Conservation (phyloP, 2,329 filamentous ascomycete species). For the Diaporthe nobilis region DNA sequence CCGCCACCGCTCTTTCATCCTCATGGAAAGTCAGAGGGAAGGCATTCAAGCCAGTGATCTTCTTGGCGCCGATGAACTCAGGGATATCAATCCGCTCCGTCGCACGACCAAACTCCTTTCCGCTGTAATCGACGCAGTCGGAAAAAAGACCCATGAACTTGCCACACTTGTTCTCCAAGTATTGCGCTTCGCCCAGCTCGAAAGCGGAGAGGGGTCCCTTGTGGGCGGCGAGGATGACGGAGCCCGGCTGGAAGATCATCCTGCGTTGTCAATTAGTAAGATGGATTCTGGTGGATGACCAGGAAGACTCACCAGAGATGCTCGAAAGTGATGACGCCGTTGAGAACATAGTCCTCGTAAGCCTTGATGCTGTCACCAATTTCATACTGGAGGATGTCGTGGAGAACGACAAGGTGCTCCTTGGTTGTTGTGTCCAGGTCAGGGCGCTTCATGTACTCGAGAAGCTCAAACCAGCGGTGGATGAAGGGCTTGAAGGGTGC, state of each 20-base stretch:
- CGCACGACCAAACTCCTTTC: slow-evolving; percentile 60
- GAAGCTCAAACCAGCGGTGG: slow-evolving; percentile 72
- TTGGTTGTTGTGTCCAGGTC: slow-evolving; percentile 59
- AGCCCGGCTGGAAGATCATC: slow-evolving; percentile 66
- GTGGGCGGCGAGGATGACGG: slow-evolving; percentile 55
- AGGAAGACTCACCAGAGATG: slow-evolving; percentile 58
- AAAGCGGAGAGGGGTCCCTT: slow-evolving; percentile 57
- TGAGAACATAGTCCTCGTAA: slow-evolving; percentile 65
- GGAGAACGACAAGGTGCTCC: slow-evolving; percentile 62
- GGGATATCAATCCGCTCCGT: slow-evolving; percentile 53
- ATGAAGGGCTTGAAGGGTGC: slow-evolving; percentile 75
- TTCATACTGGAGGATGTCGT: slow-evolving; percentile 63
- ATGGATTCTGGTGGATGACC: rapidly evolving
- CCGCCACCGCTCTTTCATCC: slow-evolving; percentile 52
- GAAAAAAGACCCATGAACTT: slow-evolving; percentile 56
- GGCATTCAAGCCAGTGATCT: slow-evolving; percentile 59
- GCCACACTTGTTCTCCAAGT: slow-evolving; percentile 55
- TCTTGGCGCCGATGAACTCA: slow-evolving; percentile 59
- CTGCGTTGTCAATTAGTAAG: background rate
- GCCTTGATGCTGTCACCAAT: slow-evolving; percentile 64
- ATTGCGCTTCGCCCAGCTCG: slow-evolving; percentile 55
- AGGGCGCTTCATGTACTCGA: slow-evolving; percentile 56
- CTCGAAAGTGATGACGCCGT: slow-evolving; percentile 67
- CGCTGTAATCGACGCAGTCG: slow-evolving; percentile 63
- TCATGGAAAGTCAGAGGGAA: slow-evolving; percentile 62